phyloP scores from a whole-genome alignment of 169 alveolate species.

The Sarcocystis neurona region DNA sequence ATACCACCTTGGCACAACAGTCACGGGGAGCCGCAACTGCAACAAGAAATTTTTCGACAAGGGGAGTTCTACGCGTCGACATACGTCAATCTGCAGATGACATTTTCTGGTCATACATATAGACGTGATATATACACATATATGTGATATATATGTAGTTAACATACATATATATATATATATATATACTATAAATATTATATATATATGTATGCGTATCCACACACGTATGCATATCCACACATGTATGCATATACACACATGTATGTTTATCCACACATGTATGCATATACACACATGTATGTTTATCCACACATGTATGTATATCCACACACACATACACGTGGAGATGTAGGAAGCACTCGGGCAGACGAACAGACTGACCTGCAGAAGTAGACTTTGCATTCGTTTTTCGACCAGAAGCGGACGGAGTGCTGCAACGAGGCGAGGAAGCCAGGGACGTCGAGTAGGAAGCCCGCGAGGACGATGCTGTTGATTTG shows the following conservation, averaged over 20 bases:
- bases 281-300: not conserved
- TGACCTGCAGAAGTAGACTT: conserved; percentile 50
- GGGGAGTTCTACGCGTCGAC: too few species aligned
- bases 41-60: too few species aligned
- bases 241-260: not conserved
- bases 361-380: too few species aligned
- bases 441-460: conserved; percentile 63
- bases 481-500: too few species aligned
- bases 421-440: conserved; percentile 60
- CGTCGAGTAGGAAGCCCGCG: conserved; percentile 55
- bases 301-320: not conserved
- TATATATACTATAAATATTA: too few species aligned
- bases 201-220: not conserved
- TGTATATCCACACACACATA: not conserved
- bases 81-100: too few species aligned
- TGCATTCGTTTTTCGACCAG: conserved; percentile 43
- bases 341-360: not conserved
- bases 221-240: not conserved
- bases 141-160: too few species aligned
- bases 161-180: too few species aligned
- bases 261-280: not conserved
- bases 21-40: too few species aligned
- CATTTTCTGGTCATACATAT: too few species aligned
- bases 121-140: too few species aligned
- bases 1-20: too few species aligned